Base-by-base conservation (phyloP, 176 grass and related monocot genomes). In the Dendrocalamus sinicus region DNA sequence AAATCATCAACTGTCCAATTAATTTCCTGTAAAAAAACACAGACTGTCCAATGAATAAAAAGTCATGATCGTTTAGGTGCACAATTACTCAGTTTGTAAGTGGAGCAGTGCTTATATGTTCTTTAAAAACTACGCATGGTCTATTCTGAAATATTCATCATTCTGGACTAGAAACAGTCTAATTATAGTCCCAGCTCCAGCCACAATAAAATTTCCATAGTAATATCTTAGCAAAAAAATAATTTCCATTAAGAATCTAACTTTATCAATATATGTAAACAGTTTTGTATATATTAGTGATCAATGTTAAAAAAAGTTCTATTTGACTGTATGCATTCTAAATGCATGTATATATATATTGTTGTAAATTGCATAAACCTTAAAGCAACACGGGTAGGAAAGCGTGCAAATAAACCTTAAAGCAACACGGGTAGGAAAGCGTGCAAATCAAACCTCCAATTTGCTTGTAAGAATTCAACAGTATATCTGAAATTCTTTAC, bases 1-100 rank as follows among this genome's bases (percentile, higher is more conserved):
- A 86, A 78, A 61, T 59, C 45, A 76, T 67, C 39, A 71, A 61
- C 53, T 23, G 65, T 37, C 37, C 24, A 60, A 30, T 66, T 37
- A 67, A 57, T 68, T 77, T 55, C 7, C 48, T 1, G 4, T 47
- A 0, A 20, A 17, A 35, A 14, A 85, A 40, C 57, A 75, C 37
- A 51, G 55, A 74, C 7, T 37, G 54, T 11, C 43, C 26, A 22
- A 23, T 72, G 14, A 85, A 85, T 30, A 43, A 19, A 19, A 39
- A 47, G 62, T 30, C 51, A 82, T 14, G 8, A 22, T 79, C n/a
- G 12, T 46, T 8, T 47, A 48, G n/a, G n/a, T 26, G 23, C 10
- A 50, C 41, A 47, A 16, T 32, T 37, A 37, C 35, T 19, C 17
- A 12, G 13, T 73, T 32, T 20, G 43, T 72, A 72, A n/a, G 69